Evolutionary conservation across 2,329 filamentous ascomycete genomes (phyloP).

Genomic region (Furcasterigmium sp.): DNA sequence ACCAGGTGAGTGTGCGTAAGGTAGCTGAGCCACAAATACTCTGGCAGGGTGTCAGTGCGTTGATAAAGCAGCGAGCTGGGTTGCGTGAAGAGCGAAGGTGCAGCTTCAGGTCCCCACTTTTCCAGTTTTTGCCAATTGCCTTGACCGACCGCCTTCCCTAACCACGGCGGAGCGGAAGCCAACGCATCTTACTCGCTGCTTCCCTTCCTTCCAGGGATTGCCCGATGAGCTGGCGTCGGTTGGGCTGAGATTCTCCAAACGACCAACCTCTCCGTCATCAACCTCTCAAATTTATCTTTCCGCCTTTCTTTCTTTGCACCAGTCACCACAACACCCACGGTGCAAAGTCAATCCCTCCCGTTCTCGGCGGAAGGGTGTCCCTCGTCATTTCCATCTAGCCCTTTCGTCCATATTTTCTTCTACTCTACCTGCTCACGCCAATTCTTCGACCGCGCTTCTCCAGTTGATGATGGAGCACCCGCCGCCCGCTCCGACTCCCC

Average conservation of each 20-base stretch:
- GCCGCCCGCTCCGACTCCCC: constrained; percentile 46
- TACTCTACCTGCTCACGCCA: constrained; percentile 5
- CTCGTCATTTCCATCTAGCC: constrained; percentile 1
- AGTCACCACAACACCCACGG: not conserved
- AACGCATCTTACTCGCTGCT: not conserved
- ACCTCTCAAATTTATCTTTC: constrained; percentile 1
- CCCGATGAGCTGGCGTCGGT: constrained; percentile 1
- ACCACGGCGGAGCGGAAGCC: not conserved
- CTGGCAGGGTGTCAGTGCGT: no score
- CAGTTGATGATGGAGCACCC: constrained; percentile 28
- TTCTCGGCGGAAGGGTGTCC: constrained; percentile 9
- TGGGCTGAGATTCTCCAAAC: constrained; percentile 1
- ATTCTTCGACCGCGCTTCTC: constrained; percentile 5
- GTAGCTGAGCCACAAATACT: no score
- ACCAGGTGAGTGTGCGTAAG: no score
- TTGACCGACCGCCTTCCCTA: not conserved
- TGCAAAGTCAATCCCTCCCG: no score
- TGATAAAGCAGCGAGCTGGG: no score
- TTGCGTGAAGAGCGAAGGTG: no score
- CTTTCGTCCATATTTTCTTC: constrained; percentile 8
- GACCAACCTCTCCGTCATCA: constrained; percentile 2
- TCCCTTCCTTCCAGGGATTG: not conserved
- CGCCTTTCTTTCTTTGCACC: not conserved
- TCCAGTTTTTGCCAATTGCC: not conserved
- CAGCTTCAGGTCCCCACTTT: no score